Evolutionary conservation across 1,139 yeast genomes (phyloP).

Genomic region (Hyphopichia khmerensis): DNA sequence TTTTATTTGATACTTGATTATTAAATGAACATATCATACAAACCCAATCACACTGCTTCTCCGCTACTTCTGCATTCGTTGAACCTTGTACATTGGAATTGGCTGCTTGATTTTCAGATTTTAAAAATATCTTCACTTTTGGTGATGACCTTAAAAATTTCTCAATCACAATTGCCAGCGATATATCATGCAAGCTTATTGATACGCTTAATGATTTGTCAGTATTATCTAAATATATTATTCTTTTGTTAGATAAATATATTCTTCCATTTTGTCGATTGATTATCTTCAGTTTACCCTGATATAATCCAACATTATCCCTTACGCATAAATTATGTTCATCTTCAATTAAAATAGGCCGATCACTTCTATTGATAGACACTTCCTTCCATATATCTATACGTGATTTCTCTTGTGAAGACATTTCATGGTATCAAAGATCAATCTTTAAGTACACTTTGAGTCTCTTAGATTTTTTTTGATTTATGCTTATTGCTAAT

Average conservation of each 20-base stretch:
- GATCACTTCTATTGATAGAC: constrained; percentile 41
- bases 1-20: constrained; percentile 45
- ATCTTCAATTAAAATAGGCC: constrained; percentile 41
- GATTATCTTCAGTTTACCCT: constrained; percentile 62
- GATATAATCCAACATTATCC: constrained; percentile 66
- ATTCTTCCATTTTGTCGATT: constrained; percentile 73
- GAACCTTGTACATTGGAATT: no score
- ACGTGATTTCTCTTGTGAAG: constrained; percentile 9
- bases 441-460: no score
- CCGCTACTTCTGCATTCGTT: constrained; percentile 5
- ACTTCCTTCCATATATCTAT: constrained; percentile 37
- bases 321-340: constrained; percentile 49
- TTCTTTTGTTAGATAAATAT: constrained; percentile 70
- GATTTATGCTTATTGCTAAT: not conserved
- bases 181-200: constrained; percentile 48
- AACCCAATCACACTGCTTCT: constrained; percentile 54
- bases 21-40: constrained; percentile 82
- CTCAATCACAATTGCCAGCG: constrained; percentile 45
- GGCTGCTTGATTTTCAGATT: not conserved
- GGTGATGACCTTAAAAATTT: constrained; percentile 81
- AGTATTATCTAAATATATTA: constrained; percentile 67
- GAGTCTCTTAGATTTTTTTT: not conserved
- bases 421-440: constrained; percentile 1
- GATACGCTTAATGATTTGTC: constrained; percentile 47
- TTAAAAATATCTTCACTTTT: constrained; percentile 50